Evolutionary conservation across 2,329 filamentous ascomycete species (phyloP).

Genomic region (Claviceps purpurea): DNA sequence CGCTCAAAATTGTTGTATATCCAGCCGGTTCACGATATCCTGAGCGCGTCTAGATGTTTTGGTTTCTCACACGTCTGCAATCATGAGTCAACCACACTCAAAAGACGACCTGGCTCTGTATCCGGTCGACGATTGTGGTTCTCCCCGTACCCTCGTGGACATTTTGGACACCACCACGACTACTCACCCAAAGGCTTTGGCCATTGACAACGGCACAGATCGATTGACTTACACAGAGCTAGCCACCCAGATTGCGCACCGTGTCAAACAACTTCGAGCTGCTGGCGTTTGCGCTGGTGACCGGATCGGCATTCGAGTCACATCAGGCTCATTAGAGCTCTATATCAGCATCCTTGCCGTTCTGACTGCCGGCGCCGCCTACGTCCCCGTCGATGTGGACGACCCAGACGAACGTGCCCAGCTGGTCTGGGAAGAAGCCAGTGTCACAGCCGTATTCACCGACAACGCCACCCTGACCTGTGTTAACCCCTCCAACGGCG

Average conservation of each 20-base stretch:
- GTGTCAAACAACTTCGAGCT: slow-evolving; percentile 4
- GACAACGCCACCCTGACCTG: slow-evolving; percentile 8
- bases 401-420: slow-evolving; percentile 11
- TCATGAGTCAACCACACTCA: slow-evolving; percentile 2
- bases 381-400: slow-evolving; percentile 12
- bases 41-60: background rate
- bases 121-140: slow-evolving; percentile 1
- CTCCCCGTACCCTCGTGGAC: slow-evolving; percentile 10
- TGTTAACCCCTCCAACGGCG: background rate
- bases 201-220: slow-evolving; percentile 9
- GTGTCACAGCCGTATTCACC: slow-evolving; percentile 8
- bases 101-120: slow-evolving; percentile 6
- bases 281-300: slow-evolving; percentile 9
- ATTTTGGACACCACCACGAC: slow-evolving; percentile 7
- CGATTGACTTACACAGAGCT: slow-evolving; percentile 7
- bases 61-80: background rate
- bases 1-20: background rate
- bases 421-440: slow-evolving; percentile 10
- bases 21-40: background rate
- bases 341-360: slow-evolving; percentile 11
- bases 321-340: slow-evolving; percentile 10
- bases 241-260: slow-evolving; percentile 1
- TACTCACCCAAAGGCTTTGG: slow-evolving; percentile 4
- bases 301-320: slow-evolving; percentile 9
- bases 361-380: slow-evolving; percentile 9